These are phyloP conservation scores for Neocucurbitaria cava DNA, from an alignment of 2,329 filamentous ascomycete genomes.

Conservation along the genomic window DNA sequence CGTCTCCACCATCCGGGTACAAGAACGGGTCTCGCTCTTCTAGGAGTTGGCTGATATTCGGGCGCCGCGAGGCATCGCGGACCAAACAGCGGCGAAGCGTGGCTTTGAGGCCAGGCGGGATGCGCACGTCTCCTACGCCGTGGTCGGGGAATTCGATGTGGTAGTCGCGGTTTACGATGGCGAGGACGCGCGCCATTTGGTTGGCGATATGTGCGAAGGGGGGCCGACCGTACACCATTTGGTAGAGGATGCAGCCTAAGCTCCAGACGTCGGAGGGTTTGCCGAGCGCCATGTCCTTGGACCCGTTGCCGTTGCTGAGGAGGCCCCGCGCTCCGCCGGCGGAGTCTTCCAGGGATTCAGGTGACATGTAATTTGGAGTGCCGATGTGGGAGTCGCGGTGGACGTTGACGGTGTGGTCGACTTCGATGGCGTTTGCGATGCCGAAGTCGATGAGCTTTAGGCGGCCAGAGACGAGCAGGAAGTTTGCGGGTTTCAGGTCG, in stretches of 20 bases:
- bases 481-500: constrained; percentile 96
- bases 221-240: constrained; percentile 97
- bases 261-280: constrained; percentile 98
- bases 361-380: constrained; percentile 98
- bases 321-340: constrained; percentile 65
- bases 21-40: constrained; percentile 63
- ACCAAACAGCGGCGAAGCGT: constrained; percentile 66
- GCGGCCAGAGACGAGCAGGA: constrained; percentile 86
- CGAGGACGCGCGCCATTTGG: constrained; percentile 83
- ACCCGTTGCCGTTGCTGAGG: constrained; percentile 43
- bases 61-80: constrained; percentile 63
- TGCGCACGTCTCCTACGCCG: constrained; percentile 68
- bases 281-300: constrained; percentile 90
- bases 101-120: constrained; percentile 63
- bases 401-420: constrained; percentile 94
- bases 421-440: constrained; percentile 96
- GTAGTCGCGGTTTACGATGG: constrained; percentile 81
- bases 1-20: constrained; percentile 62
- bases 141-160: constrained; percentile 73
- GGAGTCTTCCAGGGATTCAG: constrained; percentile 88
- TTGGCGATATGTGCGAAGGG: constrained; percentile 93
- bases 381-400: constrained; percentile 95
- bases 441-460: constrained; percentile 98
- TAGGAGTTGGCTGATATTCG: constrained; percentile 64
- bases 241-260: constrained; percentile 93